Base-by-base conservation (phyloP, 257 asterid genomes). In the Solanum ossicruentum region DNA sequence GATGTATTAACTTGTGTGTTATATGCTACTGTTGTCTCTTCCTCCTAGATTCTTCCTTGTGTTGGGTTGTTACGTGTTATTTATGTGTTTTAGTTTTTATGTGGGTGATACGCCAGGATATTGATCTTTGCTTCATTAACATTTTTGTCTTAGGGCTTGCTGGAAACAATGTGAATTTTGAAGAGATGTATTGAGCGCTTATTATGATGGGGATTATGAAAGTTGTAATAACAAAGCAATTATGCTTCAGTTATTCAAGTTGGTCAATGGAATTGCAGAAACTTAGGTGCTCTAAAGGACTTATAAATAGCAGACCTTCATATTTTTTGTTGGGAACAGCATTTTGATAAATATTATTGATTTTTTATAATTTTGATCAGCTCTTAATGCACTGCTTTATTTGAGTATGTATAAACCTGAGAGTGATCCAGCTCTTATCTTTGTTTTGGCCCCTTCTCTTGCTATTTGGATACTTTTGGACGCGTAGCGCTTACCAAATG, bases 141-240 rank as follows among this genome's bases (percentile, higher is more conserved):
- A 67, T 75, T 82, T 83, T 83, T 84, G 55, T 82, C 75, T 80
- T 79, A 94, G 98, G 97, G 90, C 93, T 82, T 92, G 26, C 52
- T 41, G 26, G 78, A 69, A 67, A 69, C 82, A 12, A 82, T 57
- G 67, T 8, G 10, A 49, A 36, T n/a, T 45, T 20, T 4, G 43
- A 52, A 41, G 36, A 41, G 21, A 56, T 32, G 20, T 49, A 17
- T 21, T 84, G 85, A 36, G 73, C 20, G 2, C 32, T 28, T 58
- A 39, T 80, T 36, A 55, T 80, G 77, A 28, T 87, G 56, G 84
- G 20, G 66, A 85, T 84, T 51, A 72, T 66, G 57, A 60, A 20
- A 84, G 83, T 84, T 84, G 73, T 57, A 41, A 49, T 28, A 20
- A 63, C 84, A 60, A 60, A 79, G 78, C 52, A 69, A 69, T 56